These are phyloP conservation scores for Geotrichum ghanense DNA, from an alignment of 805 yeast species.

Conservation along the genomic window DNA sequence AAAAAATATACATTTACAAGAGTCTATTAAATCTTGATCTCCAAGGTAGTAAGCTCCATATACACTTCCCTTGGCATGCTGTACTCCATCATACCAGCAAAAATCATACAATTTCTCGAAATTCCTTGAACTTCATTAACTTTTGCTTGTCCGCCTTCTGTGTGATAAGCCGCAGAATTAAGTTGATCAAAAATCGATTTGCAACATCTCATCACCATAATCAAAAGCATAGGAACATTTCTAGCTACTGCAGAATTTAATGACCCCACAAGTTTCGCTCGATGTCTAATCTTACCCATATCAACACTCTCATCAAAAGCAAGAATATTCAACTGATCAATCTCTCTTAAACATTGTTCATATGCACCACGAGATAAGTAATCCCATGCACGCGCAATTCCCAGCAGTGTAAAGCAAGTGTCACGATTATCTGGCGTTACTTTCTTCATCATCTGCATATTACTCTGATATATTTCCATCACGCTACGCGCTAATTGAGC, in stretches of 20 bases:
- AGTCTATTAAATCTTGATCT: conserved; percentile 7
- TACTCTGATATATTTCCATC: conserved; percentile 34
- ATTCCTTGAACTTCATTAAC: conserved; percentile 14
- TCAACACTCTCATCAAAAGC: conserved; percentile 34
- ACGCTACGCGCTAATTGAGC: conserved; percentile 29
- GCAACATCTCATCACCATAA: conserved; percentile 72
- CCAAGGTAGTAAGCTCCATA: conserved; percentile 15
- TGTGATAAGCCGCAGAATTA: conserved; percentile 17
- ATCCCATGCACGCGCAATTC: conserved; percentile 57
- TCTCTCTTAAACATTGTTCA: conserved; percentile 42
- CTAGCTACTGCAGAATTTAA: conserved; percentile 63
- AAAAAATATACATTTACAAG: too few relatives aligned
- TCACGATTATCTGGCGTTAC: conserved; percentile 46
- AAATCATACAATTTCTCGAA: conserved; percentile 83
- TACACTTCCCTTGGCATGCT: conserved; percentile 52
- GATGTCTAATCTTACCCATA: conserved; percentile 46
- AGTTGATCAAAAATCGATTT: conserved; percentile 29
- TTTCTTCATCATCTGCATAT: conserved; percentile 46
- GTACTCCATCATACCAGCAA: conserved; percentile 90
- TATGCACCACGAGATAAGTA: conserved; percentile 44
- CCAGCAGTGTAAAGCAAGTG: conserved; percentile 53
- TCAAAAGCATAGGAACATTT: conserved; percentile 67
- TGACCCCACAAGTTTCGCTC: conserved; percentile 55
- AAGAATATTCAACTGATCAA: conserved; percentile 18
- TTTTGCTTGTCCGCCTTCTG: conserved; percentile 12